Percentiles rank a stretch among this genome's conserved stretches.
phyloP scores from a whole-genome alignment of 176 grass and related monocot genomes.

The Oropetium thomaeum region DNA sequence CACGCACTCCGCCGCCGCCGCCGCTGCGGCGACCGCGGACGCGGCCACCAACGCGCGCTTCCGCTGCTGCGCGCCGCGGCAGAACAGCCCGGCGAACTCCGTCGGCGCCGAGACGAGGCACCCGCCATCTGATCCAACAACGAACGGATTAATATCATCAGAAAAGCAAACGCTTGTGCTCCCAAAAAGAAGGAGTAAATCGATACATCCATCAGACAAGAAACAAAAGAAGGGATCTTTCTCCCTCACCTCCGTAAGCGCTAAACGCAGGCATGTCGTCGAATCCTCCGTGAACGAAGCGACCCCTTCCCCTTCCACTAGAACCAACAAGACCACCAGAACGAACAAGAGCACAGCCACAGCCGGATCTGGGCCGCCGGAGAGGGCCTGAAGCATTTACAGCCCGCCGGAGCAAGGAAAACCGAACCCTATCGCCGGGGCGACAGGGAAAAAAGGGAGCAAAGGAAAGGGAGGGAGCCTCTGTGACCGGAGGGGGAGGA shows the following conservation, averaged over 20 bases:
- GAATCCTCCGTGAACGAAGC: slow-evolving; percentile 11
- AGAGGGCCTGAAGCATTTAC: slow-evolving; percentile 57
- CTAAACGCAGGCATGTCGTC: slow-evolving; percentile 51
- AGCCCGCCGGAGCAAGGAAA: slow-evolving; percentile 6
- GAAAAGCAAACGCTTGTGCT: neutral
- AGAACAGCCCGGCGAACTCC: slow-evolving; percentile 37
- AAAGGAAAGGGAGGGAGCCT: neutral
- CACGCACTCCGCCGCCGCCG: slow-evolving; percentile 34
- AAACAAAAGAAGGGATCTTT: neutral
- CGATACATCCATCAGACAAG: neutral
- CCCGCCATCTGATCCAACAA: slow-evolving; percentile 47
- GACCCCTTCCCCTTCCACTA: slow-evolving; percentile 19
- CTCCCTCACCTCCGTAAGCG: slow-evolving; percentile 51
- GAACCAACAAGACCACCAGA: slow-evolving; percentile 9
- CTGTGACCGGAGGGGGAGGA: neutral
- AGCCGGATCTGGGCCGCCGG: slow-evolving; percentile 38
- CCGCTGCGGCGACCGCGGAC: slow-evolving; percentile 44
- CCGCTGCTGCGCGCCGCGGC: slow-evolving; percentile 43
- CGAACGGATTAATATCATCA: neutral
- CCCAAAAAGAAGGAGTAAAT: neutral
- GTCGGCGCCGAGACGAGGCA: slow-evolving; percentile 46
- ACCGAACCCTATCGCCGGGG: slow-evolving; percentile 51
- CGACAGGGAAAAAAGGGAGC: slow-evolving; percentile 53
- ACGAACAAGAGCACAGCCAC: neutral
- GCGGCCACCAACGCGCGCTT: slow-evolving; percentile 51